These are phyloP conservation scores for Cystofilobasidium capitatum DNA, from an alignment of 768 basidiomycete genomes.

Conservation along the genomic window DNA sequence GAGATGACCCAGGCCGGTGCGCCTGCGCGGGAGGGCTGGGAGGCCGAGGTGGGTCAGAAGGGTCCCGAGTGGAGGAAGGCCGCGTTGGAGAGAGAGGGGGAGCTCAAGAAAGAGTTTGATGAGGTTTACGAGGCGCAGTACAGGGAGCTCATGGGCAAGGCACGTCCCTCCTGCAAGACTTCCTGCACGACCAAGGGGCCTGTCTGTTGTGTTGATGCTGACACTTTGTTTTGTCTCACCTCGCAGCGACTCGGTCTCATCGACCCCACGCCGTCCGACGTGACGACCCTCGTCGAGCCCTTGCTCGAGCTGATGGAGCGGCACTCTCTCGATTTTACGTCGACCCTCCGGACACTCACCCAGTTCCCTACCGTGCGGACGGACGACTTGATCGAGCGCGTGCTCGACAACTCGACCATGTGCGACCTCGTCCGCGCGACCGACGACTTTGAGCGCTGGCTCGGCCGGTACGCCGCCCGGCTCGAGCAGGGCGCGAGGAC, in stretches of 20 bases:
- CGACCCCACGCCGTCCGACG: conserved; percentile 51
- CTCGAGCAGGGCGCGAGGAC: conserved; percentile 49
- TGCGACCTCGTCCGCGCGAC: background rate
- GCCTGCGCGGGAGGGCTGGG: conserved; percentile 51
- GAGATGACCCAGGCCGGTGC: conserved; percentile 51
- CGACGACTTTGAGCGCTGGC: conserved; percentile 25
- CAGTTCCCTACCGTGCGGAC: conserved; percentile 31
- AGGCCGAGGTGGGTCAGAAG: conserved; percentile 47
- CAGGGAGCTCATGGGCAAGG: conserved; percentile 44
- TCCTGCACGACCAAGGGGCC: too few species aligned
- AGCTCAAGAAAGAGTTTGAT: conserved; percentile 56
- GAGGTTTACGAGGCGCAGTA: conserved; percentile 57
- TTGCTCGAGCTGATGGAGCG: conserved; percentile 64
- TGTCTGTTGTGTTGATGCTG: background rate
- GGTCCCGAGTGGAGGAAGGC: conserved; percentile 55
- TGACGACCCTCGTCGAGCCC: conserved; percentile 52
- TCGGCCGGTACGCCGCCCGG: conserved; percentile 53
- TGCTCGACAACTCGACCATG: conserved; percentile 42
- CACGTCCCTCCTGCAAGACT: background rate
- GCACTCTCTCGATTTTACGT: conserved; percentile 76
- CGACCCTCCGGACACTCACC: conserved; percentile 64
- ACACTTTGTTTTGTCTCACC: background rate
- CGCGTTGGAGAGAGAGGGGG: conserved; percentile 49
- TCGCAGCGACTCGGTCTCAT: conserved; percentile 66
- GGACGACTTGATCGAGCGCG: conserved; percentile 8